These are phyloP conservation scores for Carex arenaria DNA, from an alignment of 202 grass and related monocot genomes.

Conservation along the genomic window DNA sequence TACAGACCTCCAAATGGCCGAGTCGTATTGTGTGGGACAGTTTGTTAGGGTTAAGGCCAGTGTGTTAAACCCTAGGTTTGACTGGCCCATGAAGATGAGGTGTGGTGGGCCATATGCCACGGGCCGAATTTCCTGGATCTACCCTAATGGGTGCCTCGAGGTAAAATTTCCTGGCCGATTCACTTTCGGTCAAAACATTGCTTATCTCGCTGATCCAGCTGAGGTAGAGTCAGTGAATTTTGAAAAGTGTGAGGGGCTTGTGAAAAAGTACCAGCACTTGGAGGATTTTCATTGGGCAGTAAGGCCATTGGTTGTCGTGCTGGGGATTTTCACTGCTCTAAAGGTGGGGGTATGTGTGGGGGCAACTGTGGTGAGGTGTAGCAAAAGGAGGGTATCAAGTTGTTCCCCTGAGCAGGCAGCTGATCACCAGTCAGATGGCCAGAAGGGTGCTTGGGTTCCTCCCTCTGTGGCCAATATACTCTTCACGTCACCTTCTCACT, in stretches of 20 bases:
- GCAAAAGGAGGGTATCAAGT: conserved; percentile 45
- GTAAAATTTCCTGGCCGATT: conserved; percentile 85
- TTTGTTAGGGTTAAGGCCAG: conserved; percentile 67
- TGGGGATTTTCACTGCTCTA: conserved; percentile 71
- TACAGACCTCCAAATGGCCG: conserved; percentile 79
- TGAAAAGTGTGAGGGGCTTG: conserved; percentile 66
- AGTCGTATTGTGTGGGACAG: conserved; percentile 76
- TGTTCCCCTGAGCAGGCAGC: conserved; percentile 24
- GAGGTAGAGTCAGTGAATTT: conserved; percentile 85
- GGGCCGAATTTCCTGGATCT: conserved; percentile 62
- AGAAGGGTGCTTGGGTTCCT: conserved; percentile 43
- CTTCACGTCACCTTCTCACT: conserved; percentile 45
- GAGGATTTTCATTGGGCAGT: conserved; percentile 95
- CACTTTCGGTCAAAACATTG: conserved; percentile 53
- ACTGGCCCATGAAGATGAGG: conserved; percentile 66
- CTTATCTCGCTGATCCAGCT: conserved; percentile 68
- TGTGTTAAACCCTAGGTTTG: conserved; percentile 50
- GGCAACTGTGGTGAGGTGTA: conserved; percentile 40
- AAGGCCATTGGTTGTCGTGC: conserved; percentile 66
- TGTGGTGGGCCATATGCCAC: conserved; percentile 43
- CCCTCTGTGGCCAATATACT: conserved; percentile 65
- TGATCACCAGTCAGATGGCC: conserved; percentile 36
- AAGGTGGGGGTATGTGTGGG: conserved; percentile 62
- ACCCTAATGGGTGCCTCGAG: conserved; percentile 68
- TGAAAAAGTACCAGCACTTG: conserved; percentile 89